Conservation (phyloP, 257 asterid species). For the Capsicum pubescens region DNA sequence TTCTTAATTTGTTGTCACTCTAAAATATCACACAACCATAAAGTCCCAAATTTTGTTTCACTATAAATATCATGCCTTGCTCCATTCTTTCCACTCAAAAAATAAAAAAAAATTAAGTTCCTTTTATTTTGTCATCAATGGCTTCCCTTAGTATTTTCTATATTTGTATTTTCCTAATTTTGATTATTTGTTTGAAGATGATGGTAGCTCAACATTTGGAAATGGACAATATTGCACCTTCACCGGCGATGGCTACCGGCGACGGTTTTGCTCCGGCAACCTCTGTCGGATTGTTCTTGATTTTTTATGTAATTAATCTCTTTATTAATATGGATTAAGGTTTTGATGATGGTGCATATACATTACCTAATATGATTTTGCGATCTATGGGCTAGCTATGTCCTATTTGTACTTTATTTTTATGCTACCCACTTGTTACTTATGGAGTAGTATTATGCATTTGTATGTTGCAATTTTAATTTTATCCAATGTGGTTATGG, state of each 20-base stretch:
- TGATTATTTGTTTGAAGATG: not conserved
- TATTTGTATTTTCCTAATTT: not conserved
- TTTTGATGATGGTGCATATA: not conserved
- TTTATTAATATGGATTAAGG: conserved; percentile 6
- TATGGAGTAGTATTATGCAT: not conserved
- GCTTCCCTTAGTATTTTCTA: not conserved
- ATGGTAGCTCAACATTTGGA: not conserved
- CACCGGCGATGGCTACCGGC: conserved; percentile 14
- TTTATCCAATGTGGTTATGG: not conserved
- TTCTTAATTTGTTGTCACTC: not conserved
- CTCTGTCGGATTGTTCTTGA: not conserved
- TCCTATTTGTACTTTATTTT: not conserved
- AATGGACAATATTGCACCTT: conserved; percentile 8
- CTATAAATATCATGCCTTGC: not conserved
- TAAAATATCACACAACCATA: not conserved
- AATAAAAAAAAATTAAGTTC: not conserved
- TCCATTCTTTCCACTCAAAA: not conserved
- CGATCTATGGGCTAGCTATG: not conserved
- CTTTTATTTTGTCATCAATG: not conserved
- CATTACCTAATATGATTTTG: not conserved
- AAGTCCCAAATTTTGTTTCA: not conserved
- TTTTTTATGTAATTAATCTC: not conserved
- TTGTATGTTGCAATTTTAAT: not conserved
- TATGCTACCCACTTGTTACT: not conserved
- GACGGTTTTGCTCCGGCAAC: conserved; percentile 11